Conservation (phyloP, 805 yeast species). For the Ascoidea tarda region DNA sequence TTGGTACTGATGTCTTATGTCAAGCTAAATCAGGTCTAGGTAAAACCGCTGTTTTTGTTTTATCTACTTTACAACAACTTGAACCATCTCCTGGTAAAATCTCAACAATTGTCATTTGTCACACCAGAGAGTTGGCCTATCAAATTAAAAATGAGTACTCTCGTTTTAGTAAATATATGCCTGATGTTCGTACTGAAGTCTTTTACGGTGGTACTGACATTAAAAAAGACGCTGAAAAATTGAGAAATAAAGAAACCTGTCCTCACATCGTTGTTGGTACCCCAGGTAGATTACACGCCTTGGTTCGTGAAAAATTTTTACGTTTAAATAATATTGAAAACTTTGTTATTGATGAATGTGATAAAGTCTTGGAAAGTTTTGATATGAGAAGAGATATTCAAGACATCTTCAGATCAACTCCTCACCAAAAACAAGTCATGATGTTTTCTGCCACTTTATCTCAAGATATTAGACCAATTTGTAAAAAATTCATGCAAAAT, state of each 20-base stretch:
- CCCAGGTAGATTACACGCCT: constrained; percentile 93
- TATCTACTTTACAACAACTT: constrained; percentile 90
- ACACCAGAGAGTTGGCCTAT: constrained; percentile 97
- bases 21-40: constrained; percentile 99
- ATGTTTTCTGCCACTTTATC: constrained; percentile 97
- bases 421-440: constrained; percentile 98
- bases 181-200: constrained; percentile 92
- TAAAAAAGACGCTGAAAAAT: constrained; percentile 69
- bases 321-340: constrained; percentile 83
- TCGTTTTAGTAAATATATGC: constrained; percentile 96
- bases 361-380: constrained; percentile 81
- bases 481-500: constrained; percentile 96
- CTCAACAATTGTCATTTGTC: constrained; percentile 88
- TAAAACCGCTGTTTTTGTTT: constrained; percentile 95
- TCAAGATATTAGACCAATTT: constrained; percentile 87
- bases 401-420: constrained; percentile 94
- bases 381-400: constrained; percentile 98
- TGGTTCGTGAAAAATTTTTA: constrained; percentile 81
- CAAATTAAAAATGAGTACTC: constrained; percentile 96
- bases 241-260: constrained; percentile 84
- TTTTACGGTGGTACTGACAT: constrained; percentile 93
- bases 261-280: constrained; percentile 97
- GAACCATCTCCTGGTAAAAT: constrained; percentile 97
- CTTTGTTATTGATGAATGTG: constrained; percentile 97
- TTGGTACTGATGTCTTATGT: constrained; percentile 95